Evolutionary conservation across 2,329 filamentous ascomycete genomes (phyloP), one percentile per base, ranked within the genome.

Genomic region (Pseudopithomyces chartarum): DNA sequence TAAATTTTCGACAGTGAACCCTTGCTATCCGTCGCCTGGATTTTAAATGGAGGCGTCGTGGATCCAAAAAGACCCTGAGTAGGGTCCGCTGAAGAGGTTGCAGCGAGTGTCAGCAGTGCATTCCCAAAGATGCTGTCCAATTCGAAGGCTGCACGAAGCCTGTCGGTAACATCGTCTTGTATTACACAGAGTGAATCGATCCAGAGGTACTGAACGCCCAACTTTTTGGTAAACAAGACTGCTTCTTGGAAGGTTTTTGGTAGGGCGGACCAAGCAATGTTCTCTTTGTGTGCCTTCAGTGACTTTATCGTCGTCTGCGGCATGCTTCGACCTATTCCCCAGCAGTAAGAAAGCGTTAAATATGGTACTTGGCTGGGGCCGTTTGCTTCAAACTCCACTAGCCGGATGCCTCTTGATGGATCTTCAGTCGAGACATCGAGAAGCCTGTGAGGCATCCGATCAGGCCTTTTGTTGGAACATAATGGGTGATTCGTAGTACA

Each of bases 141-240:
- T 10, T 62, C 54, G 29, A 69, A 54, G 19, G 71, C 68, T 36
- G 68, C 67, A 46, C 68, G 61, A 7, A 67, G 57, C 50, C 66
- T 73, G 17, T 72, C 63, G 7, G 60, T 47, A 17, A 44, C 46
- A 42, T 74, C 71, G 45, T 74, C 69, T 54, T 75, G 72, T 12
- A 73, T 29, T 1, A 75, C 61, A 54, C 72, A 75, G 11, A 75
- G 54, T 3, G 67, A 60, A 54, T 77, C 75, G 34, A 76, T 71
- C 67, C 73, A 77, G 0, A 77, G 59, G 58, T 69, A 76, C 6
- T 68, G 67, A 40, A 76, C 64, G 3, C 72, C 72, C n/a, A 76
- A 62, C 29, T 69, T 65, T 33, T 69, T 63, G 2, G 74, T 73
- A n/a, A 75, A 61, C 6, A 68, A 52, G 6, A 76, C 56, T 7